Conservation (phyloP, 176 grass and related monocot genomes). For the Poa annua region DNA sequence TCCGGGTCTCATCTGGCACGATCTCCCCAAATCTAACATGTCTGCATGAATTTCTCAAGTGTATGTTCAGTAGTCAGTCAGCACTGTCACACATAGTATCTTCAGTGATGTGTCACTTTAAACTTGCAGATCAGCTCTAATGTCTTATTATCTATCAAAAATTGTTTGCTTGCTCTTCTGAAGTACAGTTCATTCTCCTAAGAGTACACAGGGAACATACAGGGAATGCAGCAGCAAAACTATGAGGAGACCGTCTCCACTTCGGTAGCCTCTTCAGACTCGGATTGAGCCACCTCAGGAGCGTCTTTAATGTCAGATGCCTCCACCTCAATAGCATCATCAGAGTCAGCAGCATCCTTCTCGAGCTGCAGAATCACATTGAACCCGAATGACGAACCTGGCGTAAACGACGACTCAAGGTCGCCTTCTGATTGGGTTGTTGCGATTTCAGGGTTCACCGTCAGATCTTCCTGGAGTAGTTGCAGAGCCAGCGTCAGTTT, state of each 20-base stretch:
- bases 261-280: constrained; percentile 28
- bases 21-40: constrained; percentile 26
- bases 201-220: constrained; percentile 15
- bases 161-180: neutral
- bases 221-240: neutral
- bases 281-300: constrained; percentile 16
- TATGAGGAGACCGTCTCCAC: constrained; percentile 1
- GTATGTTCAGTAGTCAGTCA: constrained; percentile 15
- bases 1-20: constrained; percentile 4
- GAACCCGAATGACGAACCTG: constrained; percentile 59
- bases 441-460: constrained; percentile 64
- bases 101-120: constrained; percentile 34
- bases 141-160: neutral
- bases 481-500: constrained; percentile 17
- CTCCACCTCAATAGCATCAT: constrained; percentile 22
- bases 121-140: constrained; percentile 23
- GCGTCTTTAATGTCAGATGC: constrained; percentile 40
- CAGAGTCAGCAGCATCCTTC: constrained; percentile 45
- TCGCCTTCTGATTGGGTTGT: constrained; percentile 57
- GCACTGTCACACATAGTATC: constrained; percentile 14
- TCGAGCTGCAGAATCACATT: constrained; percentile 57
- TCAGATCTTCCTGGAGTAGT: constrained; percentile 56
- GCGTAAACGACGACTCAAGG: constrained; percentile 62
- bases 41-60: constrained; percentile 16
- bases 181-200: constrained; percentile 30